Evolutionary conservation across 1,284 basidiomycete species (phyloP).

Genomic region (Erythrobasidium hasegawianum): DNA sequence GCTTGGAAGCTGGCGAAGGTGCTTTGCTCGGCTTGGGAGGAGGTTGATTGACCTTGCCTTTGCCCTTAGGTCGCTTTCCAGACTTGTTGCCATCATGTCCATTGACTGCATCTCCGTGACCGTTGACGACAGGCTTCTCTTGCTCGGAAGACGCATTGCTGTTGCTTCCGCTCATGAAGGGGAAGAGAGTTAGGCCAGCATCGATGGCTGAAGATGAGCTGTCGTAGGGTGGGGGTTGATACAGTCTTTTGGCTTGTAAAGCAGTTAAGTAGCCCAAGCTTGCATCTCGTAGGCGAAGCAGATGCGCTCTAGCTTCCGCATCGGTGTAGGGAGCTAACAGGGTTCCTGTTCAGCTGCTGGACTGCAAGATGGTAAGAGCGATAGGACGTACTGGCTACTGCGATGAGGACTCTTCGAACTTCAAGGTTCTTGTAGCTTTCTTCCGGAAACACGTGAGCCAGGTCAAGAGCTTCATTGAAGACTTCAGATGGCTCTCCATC

Average conservation of each 20-base stretch:
- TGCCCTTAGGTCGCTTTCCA: slow-evolving; percentile 43
- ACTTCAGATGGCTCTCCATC: slow-evolving; percentile 24
- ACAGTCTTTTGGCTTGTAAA: slow-evolving; percentile 48
- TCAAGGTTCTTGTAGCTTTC: slow-evolving; percentile 22
- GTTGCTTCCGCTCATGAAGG: slow-evolving; percentile 53
- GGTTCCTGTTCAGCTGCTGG: too few species aligned
- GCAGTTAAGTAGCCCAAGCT: slow-evolving; percentile 51
- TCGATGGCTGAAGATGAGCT: slow-evolving; percentile 25
- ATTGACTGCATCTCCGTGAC: not conserved
- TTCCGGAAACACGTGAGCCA: slow-evolving; percentile 21
- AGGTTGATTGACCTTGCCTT: slow-evolving; percentile 20
- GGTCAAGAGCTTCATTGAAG: slow-evolving; percentile 17
- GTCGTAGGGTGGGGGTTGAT: slow-evolving; percentile 31
- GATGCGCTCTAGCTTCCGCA: slow-evolving; percentile 53
- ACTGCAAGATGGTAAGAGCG: too few species aligned
- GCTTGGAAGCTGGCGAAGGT: slow-evolving; percentile 5
- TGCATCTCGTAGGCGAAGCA: slow-evolving; percentile 54
- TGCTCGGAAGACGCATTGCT: slow-evolving; percentile 39
- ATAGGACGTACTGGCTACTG: slow-evolving; percentile 34
- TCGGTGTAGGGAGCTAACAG: slow-evolving; percentile 55
- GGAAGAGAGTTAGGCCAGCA: slow-evolving; percentile 52
- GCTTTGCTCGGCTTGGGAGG: not conserved
- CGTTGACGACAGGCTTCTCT: not conserved
- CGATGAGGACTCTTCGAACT: slow-evolving; percentile 10
- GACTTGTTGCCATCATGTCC: slow-evolving; percentile 40